These are phyloP conservation scores for Geotrichum klebahnii DNA, from an alignment of 1,139 yeast species.

Conservation along the genomic window DNA sequence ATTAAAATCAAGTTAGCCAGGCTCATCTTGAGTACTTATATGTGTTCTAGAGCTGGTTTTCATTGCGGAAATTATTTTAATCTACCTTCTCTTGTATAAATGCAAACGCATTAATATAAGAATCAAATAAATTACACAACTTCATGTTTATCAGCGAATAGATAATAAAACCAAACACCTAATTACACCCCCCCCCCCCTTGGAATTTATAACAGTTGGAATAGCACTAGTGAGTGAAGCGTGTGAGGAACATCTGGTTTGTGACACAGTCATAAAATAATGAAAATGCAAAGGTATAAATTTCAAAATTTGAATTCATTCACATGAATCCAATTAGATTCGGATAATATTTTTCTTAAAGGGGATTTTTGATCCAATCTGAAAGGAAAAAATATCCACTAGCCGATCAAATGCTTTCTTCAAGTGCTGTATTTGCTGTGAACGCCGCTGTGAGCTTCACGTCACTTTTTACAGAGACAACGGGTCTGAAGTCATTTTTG, in stretches of 20 bases:
- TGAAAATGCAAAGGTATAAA: neutral
- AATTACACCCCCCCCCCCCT: no score
- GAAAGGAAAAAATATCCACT: no score
- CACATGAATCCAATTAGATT: neutral
- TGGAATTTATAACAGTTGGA: no score
- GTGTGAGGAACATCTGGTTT: neutral
- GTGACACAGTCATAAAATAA: neutral
- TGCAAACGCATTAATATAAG: no score
- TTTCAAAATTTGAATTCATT: neutral
- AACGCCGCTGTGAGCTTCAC: slow-evolving; percentile 21
- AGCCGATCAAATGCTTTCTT: slow-evolving; percentile 22
- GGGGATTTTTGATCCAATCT: no score
- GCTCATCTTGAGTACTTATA: neutral
- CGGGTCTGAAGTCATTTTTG: slow-evolving; percentile 17
- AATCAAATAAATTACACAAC: no score
- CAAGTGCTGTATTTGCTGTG: slow-evolving; percentile 21
- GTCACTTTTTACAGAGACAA: slow-evolving; percentile 18
- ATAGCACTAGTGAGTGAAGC: no score
- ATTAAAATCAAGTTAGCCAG: neutral
- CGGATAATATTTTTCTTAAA: no score
- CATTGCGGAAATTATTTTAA: neutral
- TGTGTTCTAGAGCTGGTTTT: neutral
- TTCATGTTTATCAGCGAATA: no score
- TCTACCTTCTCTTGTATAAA: no score
- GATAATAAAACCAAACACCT: no score